phyloP scores from a whole-genome alignment of 176 grass and related monocot species.

The Triticum aestivum region DNA sequence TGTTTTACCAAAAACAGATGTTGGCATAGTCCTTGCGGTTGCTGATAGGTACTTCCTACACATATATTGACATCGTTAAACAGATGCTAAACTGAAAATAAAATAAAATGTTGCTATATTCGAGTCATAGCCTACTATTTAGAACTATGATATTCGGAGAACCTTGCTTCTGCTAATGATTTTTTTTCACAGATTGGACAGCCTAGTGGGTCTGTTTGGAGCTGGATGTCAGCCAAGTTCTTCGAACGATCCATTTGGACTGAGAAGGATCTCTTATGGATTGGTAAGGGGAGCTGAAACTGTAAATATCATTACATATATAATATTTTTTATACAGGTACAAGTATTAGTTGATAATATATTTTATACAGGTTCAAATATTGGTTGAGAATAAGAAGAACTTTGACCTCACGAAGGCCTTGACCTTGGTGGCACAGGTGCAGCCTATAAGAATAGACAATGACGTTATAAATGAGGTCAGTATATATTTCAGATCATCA shows the following conservation, averaged over 20 bases:
- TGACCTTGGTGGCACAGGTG: constrained; percentile 61
- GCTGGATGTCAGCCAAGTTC: constrained; percentile 96
- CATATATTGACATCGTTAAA: background rate
- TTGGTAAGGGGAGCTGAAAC: constrained; percentile 54
- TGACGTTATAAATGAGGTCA: constrained; percentile 67
- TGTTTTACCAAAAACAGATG: constrained; percentile 84
- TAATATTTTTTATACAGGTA: background rate
- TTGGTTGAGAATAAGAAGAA: constrained; percentile 90
- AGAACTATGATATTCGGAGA: too few relatives aligned
- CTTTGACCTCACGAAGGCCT: constrained; percentile 69
- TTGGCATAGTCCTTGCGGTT: constrained; percentile 76
- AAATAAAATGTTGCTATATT: too few relatives aligned
- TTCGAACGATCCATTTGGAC: constrained; percentile 86
- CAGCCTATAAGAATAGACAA: constrained; percentile 66
- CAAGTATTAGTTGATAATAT: background rate
- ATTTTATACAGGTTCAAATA: constrained; percentile 80
- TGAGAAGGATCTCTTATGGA: constrained; percentile 90
- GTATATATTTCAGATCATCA: constrained; percentile 22
- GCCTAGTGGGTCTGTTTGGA: constrained; percentile 95
- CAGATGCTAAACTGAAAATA: background rate
- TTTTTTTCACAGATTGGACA: constrained; percentile 72
- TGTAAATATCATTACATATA: background rate
- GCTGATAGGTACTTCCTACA: constrained; percentile 65
- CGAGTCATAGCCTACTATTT: too few relatives aligned
- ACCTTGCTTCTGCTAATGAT: too few relatives aligned